phyloP scores from a whole-genome alignment of 306 rosid genomes.

The Fragaria ananassa region DNA sequence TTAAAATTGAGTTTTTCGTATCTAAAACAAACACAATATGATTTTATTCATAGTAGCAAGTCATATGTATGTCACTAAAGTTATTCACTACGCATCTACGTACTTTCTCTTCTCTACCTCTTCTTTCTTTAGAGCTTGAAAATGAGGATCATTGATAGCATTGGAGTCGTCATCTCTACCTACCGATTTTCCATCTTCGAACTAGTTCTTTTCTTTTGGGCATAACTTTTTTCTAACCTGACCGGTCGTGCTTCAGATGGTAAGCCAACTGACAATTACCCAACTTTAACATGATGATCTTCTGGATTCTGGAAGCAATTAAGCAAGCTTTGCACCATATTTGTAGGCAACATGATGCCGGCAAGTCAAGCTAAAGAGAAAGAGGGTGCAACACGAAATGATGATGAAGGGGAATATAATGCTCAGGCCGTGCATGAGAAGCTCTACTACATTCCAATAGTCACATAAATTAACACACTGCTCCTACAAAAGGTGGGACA shows the following conservation, averaged over 20 bases:
- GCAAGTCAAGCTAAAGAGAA: conserved; percentile 8
- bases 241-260: background rate
- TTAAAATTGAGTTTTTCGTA: no score
- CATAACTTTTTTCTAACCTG: background rate
- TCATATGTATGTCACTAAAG: background rate
- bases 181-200: background rate
- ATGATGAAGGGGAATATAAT: background rate
- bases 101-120: background rate
- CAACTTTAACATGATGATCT: background rate
- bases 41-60: background rate
- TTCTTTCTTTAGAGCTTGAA: background rate
- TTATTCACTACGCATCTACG: no score
- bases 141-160: background rate
- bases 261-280: background rate
- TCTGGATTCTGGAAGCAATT: background rate
- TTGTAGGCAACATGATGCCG: conserved; percentile 5
- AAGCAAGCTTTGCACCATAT: background rate
- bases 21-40: no score
- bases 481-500: background rate
- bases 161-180: no score
- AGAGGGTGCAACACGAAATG: background rate
- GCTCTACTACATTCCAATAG: conserved; percentile 1
- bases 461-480: background rate
- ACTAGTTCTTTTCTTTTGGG: background rate
- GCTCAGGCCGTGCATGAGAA: background rate